Evolutionary conservation across 768 basidiomycete species (phyloP).

Genomic region (Lactifluus piperatus): DNA sequence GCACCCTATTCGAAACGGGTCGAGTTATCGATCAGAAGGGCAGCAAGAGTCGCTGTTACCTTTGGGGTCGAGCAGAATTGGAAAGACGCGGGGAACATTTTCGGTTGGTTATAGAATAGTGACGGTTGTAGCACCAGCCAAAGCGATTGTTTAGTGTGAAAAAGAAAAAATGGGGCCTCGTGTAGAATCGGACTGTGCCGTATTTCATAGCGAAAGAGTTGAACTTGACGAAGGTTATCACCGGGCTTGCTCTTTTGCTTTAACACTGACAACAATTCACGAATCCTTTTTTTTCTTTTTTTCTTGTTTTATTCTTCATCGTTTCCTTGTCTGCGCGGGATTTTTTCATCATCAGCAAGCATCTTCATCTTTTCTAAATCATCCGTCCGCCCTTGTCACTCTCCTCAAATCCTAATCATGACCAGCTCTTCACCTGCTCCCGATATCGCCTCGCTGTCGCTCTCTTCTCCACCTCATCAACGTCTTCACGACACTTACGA

Average conservation of each 20-base stretch:
- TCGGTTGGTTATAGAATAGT: conserved; percentile 33
- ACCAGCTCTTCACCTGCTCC: conserved; percentile 62
- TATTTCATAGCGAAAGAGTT: not conserved
- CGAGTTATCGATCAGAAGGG: not conserved
- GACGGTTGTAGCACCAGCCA: conserved; percentile 36
- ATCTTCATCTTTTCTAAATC: not conserved
- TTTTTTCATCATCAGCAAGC: not conserved
- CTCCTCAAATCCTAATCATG: conserved; percentile 44
- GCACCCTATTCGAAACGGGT: not conserved
- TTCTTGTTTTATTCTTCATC: not conserved
- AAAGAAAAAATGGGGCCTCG: not conserved
- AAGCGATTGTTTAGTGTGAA: conserved; percentile 32
- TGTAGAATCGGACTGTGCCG: conserved; percentile 10
- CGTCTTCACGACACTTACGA: conserved; percentile 83
- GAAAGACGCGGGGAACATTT: conserved; percentile 45
- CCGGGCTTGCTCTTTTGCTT: too few species aligned
- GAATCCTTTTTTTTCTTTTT: not conserved
- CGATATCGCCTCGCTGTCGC: conserved; percentile 69
- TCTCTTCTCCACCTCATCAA: conserved; percentile 57
- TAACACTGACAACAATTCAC: not conserved
- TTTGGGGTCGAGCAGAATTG: conserved; percentile 19
- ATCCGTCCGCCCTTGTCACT: not conserved
- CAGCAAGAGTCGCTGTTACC: conserved; percentile 17
- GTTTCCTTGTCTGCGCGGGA: not conserved
- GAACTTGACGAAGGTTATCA: too few species aligned